Evolutionary conservation across 805 yeast species (phyloP).

Genomic region (Metschnikowia henanensis): DNA sequence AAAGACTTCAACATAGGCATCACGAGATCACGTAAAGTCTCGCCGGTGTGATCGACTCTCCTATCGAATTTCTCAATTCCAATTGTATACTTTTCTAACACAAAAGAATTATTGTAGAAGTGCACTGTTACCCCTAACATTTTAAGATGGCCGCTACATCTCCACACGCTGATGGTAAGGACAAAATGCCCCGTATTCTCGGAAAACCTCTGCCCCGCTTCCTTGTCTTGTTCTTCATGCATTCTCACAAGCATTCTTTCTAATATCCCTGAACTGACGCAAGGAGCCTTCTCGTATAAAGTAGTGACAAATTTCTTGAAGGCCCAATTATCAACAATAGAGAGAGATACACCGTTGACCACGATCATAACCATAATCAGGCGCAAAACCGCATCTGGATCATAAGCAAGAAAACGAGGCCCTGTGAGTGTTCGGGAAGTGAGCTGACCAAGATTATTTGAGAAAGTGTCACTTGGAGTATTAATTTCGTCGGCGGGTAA

Average conservation of each 20-base stretch:
- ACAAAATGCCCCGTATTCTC: background rate
- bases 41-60: background rate
- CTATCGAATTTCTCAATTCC: background rate
- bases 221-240: background rate
- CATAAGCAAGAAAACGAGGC: background rate
- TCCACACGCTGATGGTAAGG: constrained; percentile 1
- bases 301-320: background rate
- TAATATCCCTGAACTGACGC: background rate
- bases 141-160: background rate
- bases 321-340: background rate
- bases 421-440: background rate
- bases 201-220: background rate
- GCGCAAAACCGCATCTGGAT: background rate
- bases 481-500: background rate
- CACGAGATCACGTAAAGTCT: background rate
- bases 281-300: background rate
- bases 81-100: background rate
- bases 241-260: background rate
- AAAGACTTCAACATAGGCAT: background rate
- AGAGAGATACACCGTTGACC: background rate
- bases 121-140: constrained; percentile 1
- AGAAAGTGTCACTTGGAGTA: background rate
- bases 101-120: background rate
- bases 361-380: background rate
- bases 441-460: background rate